phyloP scores from a whole-genome alignment of 139 green algal genomes.

The Coccomyxa sp. region DNA sequence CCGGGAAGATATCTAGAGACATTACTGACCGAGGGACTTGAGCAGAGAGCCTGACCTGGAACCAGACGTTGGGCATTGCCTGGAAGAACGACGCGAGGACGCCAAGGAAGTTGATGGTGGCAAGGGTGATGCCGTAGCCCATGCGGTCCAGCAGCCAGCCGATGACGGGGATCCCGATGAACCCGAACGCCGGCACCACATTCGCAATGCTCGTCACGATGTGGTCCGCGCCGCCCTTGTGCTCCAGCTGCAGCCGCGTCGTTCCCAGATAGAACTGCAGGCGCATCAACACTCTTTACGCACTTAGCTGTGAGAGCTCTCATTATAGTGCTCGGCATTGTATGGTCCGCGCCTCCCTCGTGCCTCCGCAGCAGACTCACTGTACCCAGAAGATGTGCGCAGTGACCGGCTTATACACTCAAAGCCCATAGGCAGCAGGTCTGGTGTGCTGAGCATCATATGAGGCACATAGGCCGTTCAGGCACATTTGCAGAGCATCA shows the following conservation, averaged over 20 bases:
- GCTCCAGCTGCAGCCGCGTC: slow-evolving; percentile 42
- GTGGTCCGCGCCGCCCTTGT: slow-evolving; percentile 31
- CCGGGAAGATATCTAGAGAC: too few species aligned
- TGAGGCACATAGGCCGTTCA: too few species aligned
- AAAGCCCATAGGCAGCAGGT: too few species aligned
- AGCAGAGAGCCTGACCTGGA: slow-evolving; percentile 26
- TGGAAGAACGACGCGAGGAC: slow-evolving; percentile 37
- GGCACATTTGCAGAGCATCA: slow-evolving; percentile 5
- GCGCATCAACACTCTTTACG: too few species aligned
- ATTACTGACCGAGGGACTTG: too few species aligned
- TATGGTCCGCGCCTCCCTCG: too few species aligned
- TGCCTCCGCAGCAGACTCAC: slow-evolving; percentile 8
- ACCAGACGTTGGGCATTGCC: slow-evolving; percentile 34
- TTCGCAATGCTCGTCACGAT: slow-evolving; percentile 48
- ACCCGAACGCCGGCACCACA: slow-evolving; percentile 51
- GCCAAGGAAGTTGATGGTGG: slow-evolving; percentile 43
- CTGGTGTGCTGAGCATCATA: too few species aligned
- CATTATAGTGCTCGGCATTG: too few species aligned
- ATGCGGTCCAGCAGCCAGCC: slow-evolving; percentile 56
- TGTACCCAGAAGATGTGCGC: too few species aligned
- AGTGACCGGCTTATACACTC: too few species aligned
- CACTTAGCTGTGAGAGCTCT: too few species aligned
- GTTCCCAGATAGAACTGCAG: slow-evolving; percentile 40
- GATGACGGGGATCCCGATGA: slow-evolving; percentile 46
- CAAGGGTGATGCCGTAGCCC: slow-evolving; percentile 55